Evolutionary conservation across 108 stramenopile genomes (phyloP), one percentile per base, ranked within the genome.

Genomic region (Skeletonema menzelii): DNA sequence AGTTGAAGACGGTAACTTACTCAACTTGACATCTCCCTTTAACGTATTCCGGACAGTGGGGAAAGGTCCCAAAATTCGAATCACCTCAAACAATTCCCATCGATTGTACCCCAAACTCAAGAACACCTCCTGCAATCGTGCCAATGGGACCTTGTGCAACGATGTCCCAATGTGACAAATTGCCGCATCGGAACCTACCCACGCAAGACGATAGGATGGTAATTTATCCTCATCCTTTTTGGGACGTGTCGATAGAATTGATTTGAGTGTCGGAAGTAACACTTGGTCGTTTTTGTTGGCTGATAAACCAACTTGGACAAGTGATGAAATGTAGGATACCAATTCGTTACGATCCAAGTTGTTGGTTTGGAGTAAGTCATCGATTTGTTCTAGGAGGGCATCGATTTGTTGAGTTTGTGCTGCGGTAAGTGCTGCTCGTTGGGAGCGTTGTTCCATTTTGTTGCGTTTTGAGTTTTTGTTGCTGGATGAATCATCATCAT

Each of bases 1-100:
- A 15, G 8, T 22, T 13, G 56, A 32, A 8, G 42, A 46, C n/a
- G 28, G 67, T 6, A 13, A 19, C 19, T 72, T 77, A 1, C 7
- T 27, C 12, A 84, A 31, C 24, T 76, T 85, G 14, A 82, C 65
- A 20, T 76, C 76, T 22, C 95, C 95, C 44, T 77, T 57, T 15
- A 96, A 68, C 3, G 82, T 89, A 83, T 96, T 96, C 42, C 83
- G 63, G 11, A 94, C 88, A 68, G 92, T 96, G 4, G 95, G 95
- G 75, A 93, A 96, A 22, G 95, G 95, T 44, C 95, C 95, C 55
- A 94, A 44, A 40, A 96, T 80, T 7, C 92, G 88, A 74, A 96
- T 96, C 4, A 94, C 95, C 84, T 96, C 95, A 12, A 83, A 34
- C 59, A 90, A 61, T 70, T 84, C 79, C 53, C 92, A 70, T 53